Evolutionary conservation across 2,329 filamentous ascomycete genomes (phyloP), one percentile per base, ranked within the genome.

Genomic region (Epichloe gansuensis): DNA sequence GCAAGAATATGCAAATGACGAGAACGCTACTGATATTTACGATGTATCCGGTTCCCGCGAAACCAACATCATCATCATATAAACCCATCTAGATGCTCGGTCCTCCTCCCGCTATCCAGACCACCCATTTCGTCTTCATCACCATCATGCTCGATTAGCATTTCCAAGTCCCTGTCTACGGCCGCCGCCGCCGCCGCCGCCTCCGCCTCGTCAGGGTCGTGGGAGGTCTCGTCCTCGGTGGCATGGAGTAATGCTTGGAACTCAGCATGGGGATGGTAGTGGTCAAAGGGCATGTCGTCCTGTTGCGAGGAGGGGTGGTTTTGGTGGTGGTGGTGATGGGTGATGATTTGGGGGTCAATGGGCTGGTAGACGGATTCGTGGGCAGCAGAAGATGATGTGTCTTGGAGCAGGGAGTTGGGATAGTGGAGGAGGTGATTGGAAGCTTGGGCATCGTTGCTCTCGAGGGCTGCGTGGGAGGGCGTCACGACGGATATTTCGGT

Each of bases 291-390:
- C 45, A 60, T 61, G 52, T 71, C 64, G 9, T 61, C 60, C 42
- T 54, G 50, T 25, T 43, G 51, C 39, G 34, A 50, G 47, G 38
- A 13, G 21, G 46, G 57, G 49, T 63, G 61, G 52, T 65, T 62
- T 47, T 64, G 61, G 8, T 61, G 60, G 44, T 58, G 63, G 39
- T 64, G 60, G 27, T 68, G 63, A 38, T 64, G 61, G 25, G 66
- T 73, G 58, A 80, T 79, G 51, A 80, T 79, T 57, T 77, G 76
- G n/a, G 77, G 77, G 59, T 81, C 77, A 62, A 81, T 80, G 27
- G 76, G 77, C 50, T 78, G 74, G 60, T 75, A 76, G 25, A 63
- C 55, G 8, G 48, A 25, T 35, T 59, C 54, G 35, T 58, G 60
- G 27, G 58, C 54, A 44, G 50, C 23, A 47, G 50, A 15, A 17